Base-by-base conservation (phyloP, 768 basidiomycete genomes). In the Trametes cingulata region DNA sequence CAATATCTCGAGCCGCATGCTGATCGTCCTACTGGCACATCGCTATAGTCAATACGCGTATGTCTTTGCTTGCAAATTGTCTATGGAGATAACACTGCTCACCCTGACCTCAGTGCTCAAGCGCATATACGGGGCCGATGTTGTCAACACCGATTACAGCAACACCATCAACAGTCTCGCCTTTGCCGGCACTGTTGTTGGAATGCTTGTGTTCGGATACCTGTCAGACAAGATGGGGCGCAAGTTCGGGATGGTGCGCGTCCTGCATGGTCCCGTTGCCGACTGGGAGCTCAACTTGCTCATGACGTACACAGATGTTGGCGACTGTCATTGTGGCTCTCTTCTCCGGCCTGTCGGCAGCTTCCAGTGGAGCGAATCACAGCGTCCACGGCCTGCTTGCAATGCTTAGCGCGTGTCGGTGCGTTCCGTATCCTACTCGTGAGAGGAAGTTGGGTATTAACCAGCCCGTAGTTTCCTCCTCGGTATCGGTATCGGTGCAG, bases 101-200 rank as follows among this genome's bases (percentile, higher is more conserved):
- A 39, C 22, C 50, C 36, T 5, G 10, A 10, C 6, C n/a, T n/a
- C 66, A 90, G 87, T 95, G 54, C 75, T 96, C 60, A 82, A 71
- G 49, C 84, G 83, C 20, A 78, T 93, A 37, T 95, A 95, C 69
- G 86, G 86, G 54, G 78, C 78, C 0, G 78, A 77, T 2, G 71
- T 91, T 67, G 68, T 67, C 8, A 65, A 74, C 10, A 73, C 84
- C 58, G 81, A 87, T 67, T 90, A 91, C 70, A 80, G 80, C 68
- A 84, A 76, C 15, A 80, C 82, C 0, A 74, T 96, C 43, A 80
- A 79, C 56, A 86, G 90, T 68, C 74, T 93, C 61, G 82, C 82
- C 2, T 98, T 96, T 64, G 94, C 87, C 29, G 94, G 94, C 14
- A 91, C 88, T 7, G 74, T 96, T n/a, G 79, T 93, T 10, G 93